Percentiles rank a stretch among this genome's conserved stretches.
Conservation (phyloP, 306 rosid genomes). For the Myrica gale region DNA sequence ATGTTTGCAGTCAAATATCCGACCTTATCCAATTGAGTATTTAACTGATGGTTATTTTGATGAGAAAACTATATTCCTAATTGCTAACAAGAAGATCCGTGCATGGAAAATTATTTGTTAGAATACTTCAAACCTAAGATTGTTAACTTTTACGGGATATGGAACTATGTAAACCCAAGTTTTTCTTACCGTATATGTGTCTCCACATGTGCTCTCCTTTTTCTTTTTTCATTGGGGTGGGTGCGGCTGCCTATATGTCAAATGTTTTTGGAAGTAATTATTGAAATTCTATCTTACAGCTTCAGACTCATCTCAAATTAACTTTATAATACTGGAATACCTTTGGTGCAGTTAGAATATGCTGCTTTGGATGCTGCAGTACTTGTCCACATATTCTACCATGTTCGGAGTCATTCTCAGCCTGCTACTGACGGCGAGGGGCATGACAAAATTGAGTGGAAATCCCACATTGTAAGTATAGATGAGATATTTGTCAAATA, state of each 20-base stretch:
- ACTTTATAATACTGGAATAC: conserved; percentile 18
- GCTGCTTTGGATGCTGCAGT: conserved; percentile 96
- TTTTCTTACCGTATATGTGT: too few relatives aligned
- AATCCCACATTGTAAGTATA: conserved; percentile 75
- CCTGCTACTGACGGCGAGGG: conserved; percentile 33
- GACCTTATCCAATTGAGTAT: not conserved
- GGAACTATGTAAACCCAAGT: too few relatives aligned
- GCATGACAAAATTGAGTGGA: conserved; percentile 56
- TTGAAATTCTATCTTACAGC: too few relatives aligned
- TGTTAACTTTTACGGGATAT: too few relatives aligned
- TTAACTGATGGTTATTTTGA: not conserved
- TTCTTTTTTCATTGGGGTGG: too few relatives aligned
- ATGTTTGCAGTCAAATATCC: not conserved
- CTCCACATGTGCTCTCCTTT: too few relatives aligned
- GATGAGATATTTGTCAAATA: conserved; percentile 1
- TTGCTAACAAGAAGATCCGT: too few relatives aligned
- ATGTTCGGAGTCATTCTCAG: conserved; percentile 57
- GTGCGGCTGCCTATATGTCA: too few relatives aligned
- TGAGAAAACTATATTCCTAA: not conserved
- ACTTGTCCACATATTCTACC: conserved; percentile 78
- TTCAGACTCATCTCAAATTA: not conserved
- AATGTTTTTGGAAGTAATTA: too few relatives aligned
- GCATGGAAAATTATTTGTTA: too few relatives aligned
- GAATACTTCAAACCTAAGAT: too few relatives aligned
- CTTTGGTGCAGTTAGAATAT: conserved; percentile 72